Conservation (phyloP, 768 basidiomycete species). For the Pisolithus orientalis region DNA sequence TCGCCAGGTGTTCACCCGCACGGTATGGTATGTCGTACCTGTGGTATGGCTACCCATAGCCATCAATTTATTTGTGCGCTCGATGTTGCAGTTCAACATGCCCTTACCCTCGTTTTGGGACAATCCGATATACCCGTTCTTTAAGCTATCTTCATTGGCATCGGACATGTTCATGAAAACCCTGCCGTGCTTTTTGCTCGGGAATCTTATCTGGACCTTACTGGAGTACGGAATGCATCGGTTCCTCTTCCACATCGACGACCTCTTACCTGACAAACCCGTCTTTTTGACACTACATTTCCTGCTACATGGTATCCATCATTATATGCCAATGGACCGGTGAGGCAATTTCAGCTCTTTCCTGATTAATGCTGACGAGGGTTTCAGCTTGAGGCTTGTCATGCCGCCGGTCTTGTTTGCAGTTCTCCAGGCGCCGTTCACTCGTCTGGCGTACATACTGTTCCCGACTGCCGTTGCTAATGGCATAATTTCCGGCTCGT, state of each 20-base stretch:
- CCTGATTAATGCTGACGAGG: slow-evolving; percentile 2
- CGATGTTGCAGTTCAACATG: slow-evolving; percentile 74
- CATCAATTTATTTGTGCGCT: slow-evolving; percentile 71
- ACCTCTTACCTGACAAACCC: slow-evolving; percentile 76
- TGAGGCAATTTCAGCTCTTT: slow-evolving; percentile 27
- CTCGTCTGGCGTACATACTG: slow-evolving; percentile 69
- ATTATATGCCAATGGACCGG: slow-evolving; percentile 96
- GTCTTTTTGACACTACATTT: slow-evolving; percentile 84
- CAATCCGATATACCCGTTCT: slow-evolving; percentile 51
- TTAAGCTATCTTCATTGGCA: slow-evolving; percentile 42
- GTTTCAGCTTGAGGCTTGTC: slow-evolving; percentile 74
- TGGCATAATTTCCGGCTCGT: slow-evolving; percentile 79
- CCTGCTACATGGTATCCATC: slow-evolving; percentile 90
- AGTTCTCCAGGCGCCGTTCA: slow-evolving; percentile 77
- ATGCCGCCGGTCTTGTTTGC: slow-evolving; percentile 92
- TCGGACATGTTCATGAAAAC: slow-evolving; percentile 47
- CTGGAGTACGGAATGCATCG: slow-evolving; percentile 92
- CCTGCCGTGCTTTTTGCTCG: slow-evolving; percentile 66
- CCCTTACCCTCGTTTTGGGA: slow-evolving; percentile 58
- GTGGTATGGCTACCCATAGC: slow-evolving; percentile 88
- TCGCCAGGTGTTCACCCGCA: slow-evolving; percentile 67
- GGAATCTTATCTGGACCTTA: slow-evolving; percentile 90
- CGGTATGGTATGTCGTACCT: slow-evolving; percentile 92
- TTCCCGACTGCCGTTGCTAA: slow-evolving; percentile 87
- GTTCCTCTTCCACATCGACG: slow-evolving; percentile 95